Evolutionary conservation across 257 asterid species (phyloP).

Genomic region (Nicotiana undulata): DNA sequence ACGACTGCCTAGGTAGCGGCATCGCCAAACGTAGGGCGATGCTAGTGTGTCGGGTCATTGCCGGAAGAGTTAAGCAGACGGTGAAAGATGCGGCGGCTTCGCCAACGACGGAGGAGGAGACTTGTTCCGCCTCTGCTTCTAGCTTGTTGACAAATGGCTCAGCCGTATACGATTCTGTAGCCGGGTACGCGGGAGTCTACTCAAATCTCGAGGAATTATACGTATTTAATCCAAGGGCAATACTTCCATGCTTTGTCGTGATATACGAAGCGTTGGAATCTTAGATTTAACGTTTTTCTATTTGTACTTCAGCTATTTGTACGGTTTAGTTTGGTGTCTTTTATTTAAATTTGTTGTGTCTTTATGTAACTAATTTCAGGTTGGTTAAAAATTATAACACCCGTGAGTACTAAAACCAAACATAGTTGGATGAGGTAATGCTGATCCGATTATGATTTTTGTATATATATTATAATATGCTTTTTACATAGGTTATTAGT

Average conservation of each 20-base stretch:
- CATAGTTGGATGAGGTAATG: not conserved
- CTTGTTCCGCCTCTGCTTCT: not conserved
- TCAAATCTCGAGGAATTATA: conserved; percentile 41
- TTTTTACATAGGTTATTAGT: not conserved
- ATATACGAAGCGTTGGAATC: conserved; percentile 37
- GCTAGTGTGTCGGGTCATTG: conserved; percentile 91
- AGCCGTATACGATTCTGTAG: conserved; percentile 27
- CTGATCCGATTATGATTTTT: conserved; percentile 1
- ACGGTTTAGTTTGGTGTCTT: not conserved
- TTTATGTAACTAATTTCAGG: conserved; percentile 8
- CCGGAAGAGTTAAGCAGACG: conserved; percentile 59
- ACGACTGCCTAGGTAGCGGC: conserved; percentile 42
- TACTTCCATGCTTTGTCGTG: conserved; percentile 52
- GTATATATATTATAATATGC: not conserved
- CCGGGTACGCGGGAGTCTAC: conserved; percentile 28
- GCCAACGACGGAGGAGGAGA: conserved; percentile 5
- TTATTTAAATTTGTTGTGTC: not conserved
- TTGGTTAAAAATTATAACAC: not conserved
- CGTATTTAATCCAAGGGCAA: conserved; percentile 50
- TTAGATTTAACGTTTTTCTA: conserved; percentile 3
- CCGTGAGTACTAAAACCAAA: not conserved
- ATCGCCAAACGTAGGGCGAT: conserved; percentile 47
- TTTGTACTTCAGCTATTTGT: conserved; percentile 6
- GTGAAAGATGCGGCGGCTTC: conserved; percentile 25
- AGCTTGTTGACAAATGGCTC: not conserved